Conservation (phyloP, 2,329 filamentous ascomycete species). For the Ampelomyces quisqualis region DNA sequence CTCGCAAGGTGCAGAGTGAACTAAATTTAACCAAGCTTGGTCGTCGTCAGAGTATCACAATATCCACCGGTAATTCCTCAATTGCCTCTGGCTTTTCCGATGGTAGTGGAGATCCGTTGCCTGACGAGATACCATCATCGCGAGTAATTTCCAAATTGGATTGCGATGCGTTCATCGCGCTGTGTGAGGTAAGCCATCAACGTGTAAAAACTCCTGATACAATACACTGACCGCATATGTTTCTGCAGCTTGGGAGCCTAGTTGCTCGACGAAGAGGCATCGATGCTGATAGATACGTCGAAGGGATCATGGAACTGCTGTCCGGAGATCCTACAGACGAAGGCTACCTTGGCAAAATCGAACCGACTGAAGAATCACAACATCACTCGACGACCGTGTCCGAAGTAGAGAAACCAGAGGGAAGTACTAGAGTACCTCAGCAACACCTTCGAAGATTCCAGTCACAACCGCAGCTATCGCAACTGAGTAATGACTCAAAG, state of each 20-base stretch:
- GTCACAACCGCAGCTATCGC: slow-evolving; percentile 24
- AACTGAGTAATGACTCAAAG: slow-evolving; percentile 18
- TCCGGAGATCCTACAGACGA: slow-evolving; percentile 4
- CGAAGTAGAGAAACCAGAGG: too few relatives aligned
- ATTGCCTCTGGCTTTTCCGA: slow-evolving; percentile 38
- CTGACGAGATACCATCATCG: slow-evolving; percentile 26
- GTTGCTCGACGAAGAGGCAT: slow-evolving; percentile 24
- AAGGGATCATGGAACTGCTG: slow-evolving; percentile 40
- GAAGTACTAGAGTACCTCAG: too few relatives aligned
- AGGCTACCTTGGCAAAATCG: background rate
- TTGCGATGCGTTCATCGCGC: slow-evolving; percentile 34
- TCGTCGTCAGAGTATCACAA: background rate
- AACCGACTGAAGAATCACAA: too few relatives aligned
- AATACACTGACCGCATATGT: background rate
- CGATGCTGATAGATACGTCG: slow-evolving; percentile 32
- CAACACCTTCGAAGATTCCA: slow-evolving; percentile 10
- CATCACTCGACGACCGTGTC: too few relatives aligned
- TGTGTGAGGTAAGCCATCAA: slow-evolving; percentile 31
- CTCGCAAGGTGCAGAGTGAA: slow-evolving; percentile 36
- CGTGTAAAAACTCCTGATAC: background rate
- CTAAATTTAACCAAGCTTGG: slow-evolving; percentile 22
- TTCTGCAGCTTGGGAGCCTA: slow-evolving; percentile 2
- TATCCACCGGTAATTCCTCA: slow-evolving; percentile 12
- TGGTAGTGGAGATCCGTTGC: slow-evolving; percentile 32
- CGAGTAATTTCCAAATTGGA: slow-evolving; percentile 17